phyloP scores from a whole-genome alignment of 2,329 filamentous ascomycete genomes.

The Dactylellina haptotyla region DNA sequence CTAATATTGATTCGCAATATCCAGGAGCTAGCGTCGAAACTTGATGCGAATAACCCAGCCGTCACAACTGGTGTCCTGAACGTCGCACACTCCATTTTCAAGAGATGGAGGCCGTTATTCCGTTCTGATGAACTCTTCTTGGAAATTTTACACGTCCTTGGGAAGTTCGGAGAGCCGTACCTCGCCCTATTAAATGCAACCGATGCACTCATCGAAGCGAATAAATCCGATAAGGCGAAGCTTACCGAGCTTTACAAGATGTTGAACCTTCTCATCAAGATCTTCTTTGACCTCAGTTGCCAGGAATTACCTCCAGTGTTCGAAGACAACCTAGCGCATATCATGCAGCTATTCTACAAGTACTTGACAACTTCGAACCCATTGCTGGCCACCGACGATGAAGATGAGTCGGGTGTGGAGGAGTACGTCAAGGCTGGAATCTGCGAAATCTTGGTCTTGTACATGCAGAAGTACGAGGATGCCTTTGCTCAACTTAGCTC shows the following conservation, averaged over 20 bases:
- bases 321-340: constrained; percentile 82
- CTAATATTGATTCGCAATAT: constrained; percentile 3
- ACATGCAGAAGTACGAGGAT: constrained; percentile 94
- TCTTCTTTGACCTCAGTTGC: constrained; percentile 95
- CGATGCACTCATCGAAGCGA: constrained; percentile 73
- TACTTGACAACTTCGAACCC: constrained; percentile 90
- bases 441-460: constrained; percentile 88
- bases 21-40: constrained; percentile 49
- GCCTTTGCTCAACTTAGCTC: constrained; percentile 83
- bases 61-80: constrained; percentile 77
- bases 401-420: constrained; percentile 83
- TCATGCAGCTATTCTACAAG: constrained; percentile 85
- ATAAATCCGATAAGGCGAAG: constrained; percentile 77
- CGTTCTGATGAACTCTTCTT: constrained; percentile 90
- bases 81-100: constrained; percentile 98
- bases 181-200: constrained; percentile 75
- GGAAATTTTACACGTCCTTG: constrained; percentile 95
- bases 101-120: constrained; percentile 92
- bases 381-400: constrained; percentile 84
- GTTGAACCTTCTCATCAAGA: constrained; percentile 86
- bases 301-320: constrained; percentile 95
- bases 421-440: constrained; percentile 93
- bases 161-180: constrained; percentile 84
- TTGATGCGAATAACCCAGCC: constrained; percentile 75
- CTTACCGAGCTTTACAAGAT: constrained; percentile 84